phyloP scores from a whole-genome alignment of 148 eudicot species.

The Rheum nobile region DNA sequence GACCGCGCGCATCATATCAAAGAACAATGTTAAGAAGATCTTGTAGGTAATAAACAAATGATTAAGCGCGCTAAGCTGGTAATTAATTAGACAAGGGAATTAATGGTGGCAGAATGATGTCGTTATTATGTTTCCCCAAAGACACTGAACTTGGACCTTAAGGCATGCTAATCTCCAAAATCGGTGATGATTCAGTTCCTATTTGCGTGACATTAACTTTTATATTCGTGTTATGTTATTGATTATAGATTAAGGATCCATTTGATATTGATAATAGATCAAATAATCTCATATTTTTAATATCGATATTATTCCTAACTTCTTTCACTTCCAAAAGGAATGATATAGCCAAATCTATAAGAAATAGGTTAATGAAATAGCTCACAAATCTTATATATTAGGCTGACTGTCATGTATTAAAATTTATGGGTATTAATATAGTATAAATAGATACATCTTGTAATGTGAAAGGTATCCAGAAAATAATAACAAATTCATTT shows the following conservation, averaged over 20 bases:
- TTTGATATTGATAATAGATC: too few species aligned
- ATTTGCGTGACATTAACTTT: background rate
- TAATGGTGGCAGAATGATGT: slow-evolving; percentile 4
- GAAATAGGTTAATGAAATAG: too few species aligned
- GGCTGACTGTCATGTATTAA: too few species aligned
- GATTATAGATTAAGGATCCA: background rate
- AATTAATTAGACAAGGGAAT: slow-evolving; percentile 1
- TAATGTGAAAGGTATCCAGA: too few species aligned
- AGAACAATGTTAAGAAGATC: background rate
- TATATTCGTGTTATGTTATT: background rate
- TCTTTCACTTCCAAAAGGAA: too few species aligned
- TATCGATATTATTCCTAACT: too few species aligned
- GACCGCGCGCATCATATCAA: background rate
- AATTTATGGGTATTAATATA: too few species aligned
- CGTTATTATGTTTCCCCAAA: slow-evolving; percentile 2
- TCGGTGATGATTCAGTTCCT: background rate
- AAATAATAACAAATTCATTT: too few species aligned
- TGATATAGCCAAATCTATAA: too few species aligned
- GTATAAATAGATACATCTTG: too few species aligned
- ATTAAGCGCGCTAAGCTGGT: background rate
- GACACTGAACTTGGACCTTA: slow-evolving; percentile 8
- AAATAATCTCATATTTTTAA: too few species aligned
- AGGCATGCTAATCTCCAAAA: background rate
- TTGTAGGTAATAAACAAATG: background rate
- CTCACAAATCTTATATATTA: too few species aligned